Evolutionary conservation across 345 rosid genomes (phyloP), one percentile per base, ranked within the genome.

Genomic region (Murraya koenigii): DNA sequence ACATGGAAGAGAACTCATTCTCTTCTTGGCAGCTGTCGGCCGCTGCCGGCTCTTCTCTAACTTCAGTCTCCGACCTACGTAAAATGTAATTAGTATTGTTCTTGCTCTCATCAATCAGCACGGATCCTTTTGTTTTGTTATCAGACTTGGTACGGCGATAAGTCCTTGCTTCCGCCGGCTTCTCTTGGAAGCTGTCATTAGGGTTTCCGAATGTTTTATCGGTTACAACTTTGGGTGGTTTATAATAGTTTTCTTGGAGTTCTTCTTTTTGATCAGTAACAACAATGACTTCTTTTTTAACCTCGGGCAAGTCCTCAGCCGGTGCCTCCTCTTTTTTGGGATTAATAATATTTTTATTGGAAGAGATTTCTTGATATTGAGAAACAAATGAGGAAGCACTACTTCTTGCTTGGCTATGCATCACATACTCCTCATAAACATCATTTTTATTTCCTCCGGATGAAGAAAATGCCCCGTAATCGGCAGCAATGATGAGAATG

Each of bases 1-100:
- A 92, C 97, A 94, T 70, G 38, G 75, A 84, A 26, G 92, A 87
- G 63, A 87, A 91, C 84, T 89, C 90, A 55, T 89, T 82, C 8
- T 78, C 85, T 56, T 88, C 87, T 67, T 84, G 56, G 56, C 56
- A 17, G 22, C 56, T 52, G 22, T 6, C 20, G 44, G 76, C 58
- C 69, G 25, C n/a, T 55, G 19, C 33, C 4, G 8, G 38, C 1
- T 17, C 77, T 3, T 38, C 36, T 30, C 64, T 75, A 17, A 52
- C 22, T 14, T 77, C 67, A 1, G 64, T 25, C 4, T 14, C 60
- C 4, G 65, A 69, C 49, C 80, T 81, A 36, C 73, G 60, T 23
- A 85, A 35, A 35, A 22, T 17, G 7, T 1, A 13, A 44, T 44
- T 44, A 44, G 1, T 6, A 6, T 33, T 49, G 36, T 84, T 84